phyloP scores from a whole-genome alignment of 228 moss, liverwort and hornwort genomes.

The Sphagnum fallax region DNA sequence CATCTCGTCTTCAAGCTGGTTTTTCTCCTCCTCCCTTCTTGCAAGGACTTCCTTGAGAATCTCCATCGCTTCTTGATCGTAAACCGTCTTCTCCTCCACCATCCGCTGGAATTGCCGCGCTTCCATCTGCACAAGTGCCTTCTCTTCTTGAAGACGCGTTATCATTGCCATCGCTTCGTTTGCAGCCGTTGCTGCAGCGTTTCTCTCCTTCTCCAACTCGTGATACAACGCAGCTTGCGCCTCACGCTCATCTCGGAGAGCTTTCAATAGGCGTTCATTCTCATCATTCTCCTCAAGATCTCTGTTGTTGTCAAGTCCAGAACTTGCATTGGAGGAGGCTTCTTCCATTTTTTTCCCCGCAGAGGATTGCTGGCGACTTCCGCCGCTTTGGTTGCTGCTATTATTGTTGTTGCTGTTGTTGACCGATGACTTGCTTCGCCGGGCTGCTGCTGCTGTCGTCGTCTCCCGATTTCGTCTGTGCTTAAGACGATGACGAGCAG shows the following conservation, averaged over 20 bases:
- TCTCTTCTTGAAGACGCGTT: conserved; percentile 85
- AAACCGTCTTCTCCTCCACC: conserved; percentile 64
- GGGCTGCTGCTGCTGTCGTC: neutral
- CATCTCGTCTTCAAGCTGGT: neutral
- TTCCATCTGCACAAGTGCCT: conserved; percentile 67
- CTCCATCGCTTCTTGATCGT: conserved; percentile 68
- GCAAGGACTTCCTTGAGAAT: conserved; percentile 45
- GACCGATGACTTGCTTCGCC: conserved; percentile 1
- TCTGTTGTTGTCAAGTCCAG: neutral
- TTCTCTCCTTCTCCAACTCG: conserved; percentile 79
- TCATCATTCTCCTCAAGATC: conserved; percentile 8
- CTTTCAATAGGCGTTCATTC: conserved; percentile 29
- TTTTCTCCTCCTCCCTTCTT: conserved; percentile 29
- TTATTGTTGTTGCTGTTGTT: conserved; percentile 5
- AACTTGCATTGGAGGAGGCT: conserved; percentile 7
- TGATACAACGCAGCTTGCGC: conserved; percentile 39
- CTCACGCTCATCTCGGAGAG: conserved; percentile 42
- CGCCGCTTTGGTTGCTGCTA: conserved; percentile 2
- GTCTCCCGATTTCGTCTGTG: neutral
- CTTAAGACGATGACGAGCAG: neutral
- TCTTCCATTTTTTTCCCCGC: conserved; percentile 7
- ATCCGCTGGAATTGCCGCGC: conserved; percentile 73
- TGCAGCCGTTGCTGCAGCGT: conserved; percentile 65
- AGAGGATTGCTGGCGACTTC: conserved; percentile 11
- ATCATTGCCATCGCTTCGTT: conserved; percentile 96